phyloP scores from a whole-genome alignment of 768 basidiomycete genomes.

The Tremella mesenterica region DNA sequence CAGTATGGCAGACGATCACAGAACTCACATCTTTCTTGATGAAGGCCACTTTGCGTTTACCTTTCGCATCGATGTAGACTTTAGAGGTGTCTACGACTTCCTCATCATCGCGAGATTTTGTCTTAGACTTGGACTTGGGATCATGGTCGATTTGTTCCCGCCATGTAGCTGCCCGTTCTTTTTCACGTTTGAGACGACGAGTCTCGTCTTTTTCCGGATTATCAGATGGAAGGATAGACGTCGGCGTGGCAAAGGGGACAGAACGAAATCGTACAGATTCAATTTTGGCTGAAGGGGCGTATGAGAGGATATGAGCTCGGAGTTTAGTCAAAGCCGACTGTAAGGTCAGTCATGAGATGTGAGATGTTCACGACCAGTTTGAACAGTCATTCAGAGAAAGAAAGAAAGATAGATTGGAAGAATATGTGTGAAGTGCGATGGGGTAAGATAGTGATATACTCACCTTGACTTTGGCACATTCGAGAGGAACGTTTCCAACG shows the following conservation, averaged over 20 bases:
- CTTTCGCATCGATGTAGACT: constrained; percentile 63
- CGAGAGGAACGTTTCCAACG: constrained; percentile 74
- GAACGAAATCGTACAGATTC: constrained; percentile 92
- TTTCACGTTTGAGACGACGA: constrained; percentile 34
- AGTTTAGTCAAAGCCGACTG: constrained; percentile 70
- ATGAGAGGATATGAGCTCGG: constrained; percentile 63
- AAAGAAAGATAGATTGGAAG: too few species aligned
- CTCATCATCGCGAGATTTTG: constrained; percentile 47
- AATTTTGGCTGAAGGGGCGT: constrained; percentile 67
- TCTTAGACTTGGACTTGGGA: constrained; percentile 47
- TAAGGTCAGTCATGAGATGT: neutral
- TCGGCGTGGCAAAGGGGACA: constrained; percentile 77
- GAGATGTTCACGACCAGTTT: too few species aligned
- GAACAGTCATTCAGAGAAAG: too few species aligned
- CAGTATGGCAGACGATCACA: neutral
- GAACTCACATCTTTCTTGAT: constrained; percentile 62
- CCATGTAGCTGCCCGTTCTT: constrained; percentile 43
- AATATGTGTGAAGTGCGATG: neutral
- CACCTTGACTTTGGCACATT: constrained; percentile 69
- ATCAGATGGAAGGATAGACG: constrained; percentile 52
- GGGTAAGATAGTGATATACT: constrained; percentile 22
- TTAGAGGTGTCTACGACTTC: constrained; percentile 45
- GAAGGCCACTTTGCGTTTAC: constrained; percentile 90
- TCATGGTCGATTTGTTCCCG: constrained; percentile 35
- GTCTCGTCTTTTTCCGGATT: constrained; percentile 29